Evolutionary conservation across 2,329 filamentous ascomycete species (phyloP).

Genomic region (Knufia petricola): DNA sequence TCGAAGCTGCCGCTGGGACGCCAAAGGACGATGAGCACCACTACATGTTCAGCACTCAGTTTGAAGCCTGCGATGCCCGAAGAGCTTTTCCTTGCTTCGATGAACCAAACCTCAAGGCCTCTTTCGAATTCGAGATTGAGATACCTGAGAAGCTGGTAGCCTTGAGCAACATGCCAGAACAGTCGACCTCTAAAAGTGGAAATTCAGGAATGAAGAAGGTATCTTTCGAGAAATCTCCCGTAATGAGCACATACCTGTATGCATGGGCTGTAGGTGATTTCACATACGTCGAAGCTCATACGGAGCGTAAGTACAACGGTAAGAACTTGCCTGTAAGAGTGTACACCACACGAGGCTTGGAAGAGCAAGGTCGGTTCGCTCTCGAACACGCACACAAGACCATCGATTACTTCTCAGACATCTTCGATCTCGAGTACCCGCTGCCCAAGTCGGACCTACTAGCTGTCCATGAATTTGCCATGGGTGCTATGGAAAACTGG

Average conservation of each 20-base stretch:
- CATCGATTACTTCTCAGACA: constrained; percentile 91
- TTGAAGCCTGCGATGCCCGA: constrained; percentile 91
- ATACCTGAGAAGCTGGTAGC: constrained; percentile 80
- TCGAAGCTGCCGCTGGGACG: constrained; percentile 63
- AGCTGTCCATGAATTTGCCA: constrained; percentile 82
- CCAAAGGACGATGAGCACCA: constrained; percentile 55
- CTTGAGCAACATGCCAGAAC: constrained; percentile 91
- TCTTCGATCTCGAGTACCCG: constrained; percentile 87
- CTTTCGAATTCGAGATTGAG: constrained; percentile 89
- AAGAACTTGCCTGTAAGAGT: constrained; percentile 86
- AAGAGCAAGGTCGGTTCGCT: constrained; percentile 82
- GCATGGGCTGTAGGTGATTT: constrained; percentile 97
- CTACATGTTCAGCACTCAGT: constrained; percentile 88
- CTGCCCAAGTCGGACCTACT: constrained; percentile 85
- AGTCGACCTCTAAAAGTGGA: constrained; percentile 58
- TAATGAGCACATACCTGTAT: constrained; percentile 84
- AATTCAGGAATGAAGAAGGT: constrained; percentile 57
- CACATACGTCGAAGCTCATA: constrained; percentile 88
- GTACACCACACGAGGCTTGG: constrained; percentile 89
- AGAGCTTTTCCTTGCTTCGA: constrained; percentile 97
- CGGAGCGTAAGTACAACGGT: constrained; percentile 80
- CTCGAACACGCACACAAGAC: constrained; percentile 85
- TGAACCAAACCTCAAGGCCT: constrained; percentile 92
- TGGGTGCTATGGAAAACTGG: constrained; percentile 91
- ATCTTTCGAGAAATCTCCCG: constrained; percentile 69